Percentiles rank a stretch among this genome's conserved stretches.
phyloP scores from a whole-genome alignment of 805 yeast species.

The Nadsonia fulvescens region DNA sequence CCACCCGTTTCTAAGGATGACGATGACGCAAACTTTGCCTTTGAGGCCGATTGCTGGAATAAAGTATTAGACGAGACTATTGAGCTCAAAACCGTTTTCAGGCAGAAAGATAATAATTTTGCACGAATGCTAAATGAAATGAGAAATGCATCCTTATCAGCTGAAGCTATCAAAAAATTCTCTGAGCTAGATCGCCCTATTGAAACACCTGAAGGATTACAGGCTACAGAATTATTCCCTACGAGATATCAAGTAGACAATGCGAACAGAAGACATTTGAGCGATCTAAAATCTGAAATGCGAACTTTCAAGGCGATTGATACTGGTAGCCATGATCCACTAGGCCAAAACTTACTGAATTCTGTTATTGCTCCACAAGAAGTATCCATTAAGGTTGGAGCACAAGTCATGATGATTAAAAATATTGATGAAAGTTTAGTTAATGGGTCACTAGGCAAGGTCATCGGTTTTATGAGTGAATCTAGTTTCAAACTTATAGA shows the following conservation, averaged over 20 bases:
- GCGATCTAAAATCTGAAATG: constrained; percentile 28
- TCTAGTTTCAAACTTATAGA: constrained; percentile 9
- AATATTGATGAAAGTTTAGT: constrained; percentile 63
- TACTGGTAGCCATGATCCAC: constrained; percentile 10
- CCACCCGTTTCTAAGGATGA: constrained; percentile 51
- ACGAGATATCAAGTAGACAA: constrained; percentile 69
- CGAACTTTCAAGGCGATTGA: constrained; percentile 31
- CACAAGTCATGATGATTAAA: constrained; percentile 88
- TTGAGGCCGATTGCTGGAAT: constrained; percentile 59
- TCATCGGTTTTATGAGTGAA: constrained; percentile 33
- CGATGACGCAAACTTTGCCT: constrained; percentile 38
- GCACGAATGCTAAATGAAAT: constrained; percentile 66
- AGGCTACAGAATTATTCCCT: constrained; percentile 79
- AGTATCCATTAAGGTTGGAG: constrained; percentile 56
- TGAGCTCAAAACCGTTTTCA: constrained; percentile 59
- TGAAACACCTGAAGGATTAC: constrained; percentile 50
- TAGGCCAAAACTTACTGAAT: constrained; percentile 26
- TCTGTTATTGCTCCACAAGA: constrained; percentile 53
- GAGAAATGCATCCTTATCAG: constrained; percentile 49
- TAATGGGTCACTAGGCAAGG: constrained; percentile 79
- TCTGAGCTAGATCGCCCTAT: constrained; percentile 18
- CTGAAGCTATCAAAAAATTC: constrained; percentile 31
- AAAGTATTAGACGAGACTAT: constrained; percentile 45
- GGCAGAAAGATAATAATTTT: constrained; percentile 65
- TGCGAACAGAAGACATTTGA: constrained; percentile 44